Evolutionary conservation across 139 green algal species (phyloP).

Genomic region (Mesotaenium endlicherianum): DNA sequence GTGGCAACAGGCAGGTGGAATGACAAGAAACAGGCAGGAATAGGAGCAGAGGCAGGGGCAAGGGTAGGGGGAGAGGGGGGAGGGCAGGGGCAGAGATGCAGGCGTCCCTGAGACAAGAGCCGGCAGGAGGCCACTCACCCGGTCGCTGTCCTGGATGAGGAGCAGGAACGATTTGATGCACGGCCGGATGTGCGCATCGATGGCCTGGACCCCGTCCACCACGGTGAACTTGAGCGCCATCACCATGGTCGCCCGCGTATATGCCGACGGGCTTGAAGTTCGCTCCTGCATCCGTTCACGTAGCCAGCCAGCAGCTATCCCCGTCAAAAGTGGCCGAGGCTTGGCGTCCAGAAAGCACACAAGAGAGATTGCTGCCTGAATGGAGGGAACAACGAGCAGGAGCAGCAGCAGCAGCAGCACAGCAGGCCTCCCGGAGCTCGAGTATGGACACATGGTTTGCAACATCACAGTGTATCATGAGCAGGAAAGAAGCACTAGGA

Average conservation of each 20-base stretch:
- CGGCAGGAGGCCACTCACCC: slow-evolving; percentile 17
- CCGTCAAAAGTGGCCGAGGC: no score
- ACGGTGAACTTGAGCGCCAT: slow-evolving; percentile 70
- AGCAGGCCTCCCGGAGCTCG: no score
- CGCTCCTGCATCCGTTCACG: slow-evolving; percentile 35
- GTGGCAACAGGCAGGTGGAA: background rate
- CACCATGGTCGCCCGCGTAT: slow-evolving; percentile 60
- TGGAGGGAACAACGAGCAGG: no score
- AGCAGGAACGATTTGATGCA: slow-evolving; percentile 66
- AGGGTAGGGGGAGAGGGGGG: background rate
- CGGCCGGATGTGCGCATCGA: slow-evolving; percentile 62
- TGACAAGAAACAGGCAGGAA: background rate
- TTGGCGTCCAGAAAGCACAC: no score
- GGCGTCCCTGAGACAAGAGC: background rate
- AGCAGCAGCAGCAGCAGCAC: no score
- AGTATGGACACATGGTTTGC: no score
- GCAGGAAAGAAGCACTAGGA: no score
- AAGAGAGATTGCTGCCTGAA: no score
- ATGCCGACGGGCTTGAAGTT: slow-evolving; percentile 34
- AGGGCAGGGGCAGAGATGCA: background rate
- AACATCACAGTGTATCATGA: no score
- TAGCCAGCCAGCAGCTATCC: no score
- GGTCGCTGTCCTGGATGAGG: slow-evolving; percentile 62
- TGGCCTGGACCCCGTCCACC: slow-evolving; percentile 63
- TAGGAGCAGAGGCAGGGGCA: background rate